phyloP scores from a whole-genome alignment of 208 protist genomes.

The Leishmania aethiopica region DNA sequence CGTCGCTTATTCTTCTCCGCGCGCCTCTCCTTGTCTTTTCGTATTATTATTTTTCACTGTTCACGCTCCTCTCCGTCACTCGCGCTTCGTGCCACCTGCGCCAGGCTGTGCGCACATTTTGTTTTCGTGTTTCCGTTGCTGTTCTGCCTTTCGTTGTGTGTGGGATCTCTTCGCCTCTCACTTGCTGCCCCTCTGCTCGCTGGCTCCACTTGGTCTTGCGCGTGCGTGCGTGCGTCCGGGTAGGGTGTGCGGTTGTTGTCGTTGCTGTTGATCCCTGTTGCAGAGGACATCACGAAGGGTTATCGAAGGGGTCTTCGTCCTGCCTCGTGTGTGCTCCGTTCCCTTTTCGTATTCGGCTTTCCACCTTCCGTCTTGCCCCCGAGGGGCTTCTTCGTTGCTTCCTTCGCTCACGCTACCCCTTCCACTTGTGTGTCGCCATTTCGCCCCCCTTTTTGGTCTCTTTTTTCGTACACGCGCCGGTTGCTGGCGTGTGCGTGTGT shows the following conservation, averaged over 20 bases:
- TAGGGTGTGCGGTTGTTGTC: background rate
- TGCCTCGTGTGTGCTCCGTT: too few relatives aligned
- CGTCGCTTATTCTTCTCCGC: conserved; percentile 13
- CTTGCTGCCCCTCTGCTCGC: background rate
- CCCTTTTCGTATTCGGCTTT: background rate
- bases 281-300: background rate
- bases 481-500: background rate
- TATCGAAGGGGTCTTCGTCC: too few relatives aligned
- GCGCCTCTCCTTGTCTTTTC: conserved; percentile 2
- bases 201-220: background rate
- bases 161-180: background rate
- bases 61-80: background rate
- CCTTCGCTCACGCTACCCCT: background rate
- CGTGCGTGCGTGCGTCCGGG: background rate
- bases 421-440: background rate
- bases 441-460: background rate
- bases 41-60: conserved; percentile 5
- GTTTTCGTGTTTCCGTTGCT: background rate
- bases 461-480: background rate
- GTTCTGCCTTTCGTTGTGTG: background rate
- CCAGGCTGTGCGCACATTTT: background rate
- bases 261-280: background rate
- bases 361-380: background rate
- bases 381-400: background rate
- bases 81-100: background rate